Evolutionary conservation across 108 stramenopile species (phyloP), one percentile per base, ranked within the genome.

Genomic region (Heterococcus sp.): DNA sequence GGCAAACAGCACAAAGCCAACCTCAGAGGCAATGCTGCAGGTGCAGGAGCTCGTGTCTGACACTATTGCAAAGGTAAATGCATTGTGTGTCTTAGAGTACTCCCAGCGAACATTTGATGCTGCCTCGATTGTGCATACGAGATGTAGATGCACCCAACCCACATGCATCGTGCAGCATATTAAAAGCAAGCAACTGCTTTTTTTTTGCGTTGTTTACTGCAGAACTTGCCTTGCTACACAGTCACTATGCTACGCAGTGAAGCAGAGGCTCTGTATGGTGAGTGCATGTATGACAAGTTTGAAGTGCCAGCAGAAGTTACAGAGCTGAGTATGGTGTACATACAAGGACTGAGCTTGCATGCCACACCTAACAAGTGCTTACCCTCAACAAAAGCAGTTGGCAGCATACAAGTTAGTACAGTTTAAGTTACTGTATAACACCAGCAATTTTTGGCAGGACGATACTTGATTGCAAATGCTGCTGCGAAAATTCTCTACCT

Each of bases 271-370:
- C 21, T 35, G 32, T 82, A 85, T 63, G 73, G 64, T 27, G 38
- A 65, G 72, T 37, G 67, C 73, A 82, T 85, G 78, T 85, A 85
- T 71, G 83, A 85, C 64, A 65, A 65, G 1, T 35, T 35, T 37
- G 78, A 38, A 34, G 69, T 71, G 31, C 84, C 84, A 2, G 63
- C 71, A 2, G 31, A 39, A 0, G 83, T 74, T 0, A 33, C 71
- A 28, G 75, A 76, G 83, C 82, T 85, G 46, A 73, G 32, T 37
- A 33, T 83, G 28, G 31, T 78, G 30, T 84, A 84, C 76, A 26
- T 84, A 29, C 63, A 76, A 34, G 83, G 83, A 2, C 35, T 84
- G 26, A 63, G 38, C 35, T 71, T 85, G 28, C 37, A 79, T 37
- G 72, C 36, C 70, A 35, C 72, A 58, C 71, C 72, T n/a, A 36